A percentile compares a stretch with the other conserved stretches of the same genome.
phyloP scores from a whole-genome alignment of 2,329 filamentous ascomycete genomes.

The Alternaria postmessia region DNA sequence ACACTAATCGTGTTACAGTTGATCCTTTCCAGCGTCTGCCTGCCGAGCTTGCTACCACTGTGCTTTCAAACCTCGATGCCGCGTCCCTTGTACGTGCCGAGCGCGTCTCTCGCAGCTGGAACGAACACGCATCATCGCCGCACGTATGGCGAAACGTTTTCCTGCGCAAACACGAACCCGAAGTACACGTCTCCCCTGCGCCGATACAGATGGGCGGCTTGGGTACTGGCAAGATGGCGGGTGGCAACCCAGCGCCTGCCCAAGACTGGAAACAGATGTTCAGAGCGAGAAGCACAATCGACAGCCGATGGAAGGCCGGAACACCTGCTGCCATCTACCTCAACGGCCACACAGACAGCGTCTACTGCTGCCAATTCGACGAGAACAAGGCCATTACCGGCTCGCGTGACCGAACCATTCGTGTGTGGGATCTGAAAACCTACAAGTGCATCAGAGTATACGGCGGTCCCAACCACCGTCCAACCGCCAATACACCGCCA shows the following conservation, averaged over 20 bases:
- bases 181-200: conserved; percentile 55
- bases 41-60: conserved; percentile 65
- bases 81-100: conserved; percentile 64
- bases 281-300: conserved; percentile 76
- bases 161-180: conserved; percentile 61
- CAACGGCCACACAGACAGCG: conserved; percentile 92
- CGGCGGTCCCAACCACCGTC: conserved; percentile 74
- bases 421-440: conserved; percentile 93
- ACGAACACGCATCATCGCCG: conserved; percentile 61
- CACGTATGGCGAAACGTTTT: conserved; percentile 72
- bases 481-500: conserved; percentile 57
- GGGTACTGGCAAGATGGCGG: conserved; percentile 61
- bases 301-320: conserved; percentile 79
- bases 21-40: conserved; percentile 66
- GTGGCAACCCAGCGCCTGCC: conserved; percentile 56
- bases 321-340: conserved; percentile 85
- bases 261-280: conserved; percentile 91
- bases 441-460: conserved; percentile 87
- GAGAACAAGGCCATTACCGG: conserved; percentile 98
- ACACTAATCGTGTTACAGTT: conserved; percentile 33
- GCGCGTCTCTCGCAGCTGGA: conserved; percentile 66
- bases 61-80: conserved; percentile 68
- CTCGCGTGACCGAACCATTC: conserved; percentile 92
- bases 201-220: conserved; percentile 60
- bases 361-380: conserved; percentile 98